Conservation (phyloP, 1,284 basidiomycete species). For the Ganoderma lingzhi region DNA sequence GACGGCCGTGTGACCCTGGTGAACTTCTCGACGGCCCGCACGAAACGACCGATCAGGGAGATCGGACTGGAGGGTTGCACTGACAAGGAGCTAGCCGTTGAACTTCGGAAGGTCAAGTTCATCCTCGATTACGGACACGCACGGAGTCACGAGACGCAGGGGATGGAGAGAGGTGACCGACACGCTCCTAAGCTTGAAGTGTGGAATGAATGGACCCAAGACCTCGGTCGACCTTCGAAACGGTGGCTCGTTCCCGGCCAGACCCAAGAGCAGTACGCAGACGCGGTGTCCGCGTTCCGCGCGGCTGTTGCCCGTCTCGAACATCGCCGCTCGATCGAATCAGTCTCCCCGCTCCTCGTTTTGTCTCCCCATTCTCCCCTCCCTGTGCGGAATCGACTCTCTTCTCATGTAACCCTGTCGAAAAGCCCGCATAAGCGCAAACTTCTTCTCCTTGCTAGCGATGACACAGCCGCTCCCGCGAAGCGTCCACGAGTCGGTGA, state of each 20-base stretch:
- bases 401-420: not conserved
- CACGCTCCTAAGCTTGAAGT: slow-evolving; percentile 39
- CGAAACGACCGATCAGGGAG: slow-evolving; percentile 45
- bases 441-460: not conserved
- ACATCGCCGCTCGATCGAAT: not conserved
- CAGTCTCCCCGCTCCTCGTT: not conserved
- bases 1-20: slow-evolving; percentile 63
- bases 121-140: slow-evolving; percentile 49
- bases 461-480: not conserved
- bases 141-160: not conserved
- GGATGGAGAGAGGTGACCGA: not conserved
- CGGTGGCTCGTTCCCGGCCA: slow-evolving; percentile 51
- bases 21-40: slow-evolving; percentile 60
- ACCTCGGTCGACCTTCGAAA: slow-evolving; percentile 40
- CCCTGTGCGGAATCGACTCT: slow-evolving; percentile 3
- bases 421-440: slow-evolving; percentile 19
- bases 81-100: slow-evolving; percentile 52
- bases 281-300: slow-evolving; percentile 19
- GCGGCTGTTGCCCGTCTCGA: not conserved
- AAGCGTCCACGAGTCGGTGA: slow-evolving; percentile 20
- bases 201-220: slow-evolving; percentile 46
- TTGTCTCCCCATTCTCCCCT: slow-evolving; percentile 7
- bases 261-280: slow-evolving; percentile 36
- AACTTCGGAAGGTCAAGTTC: slow-evolving; percentile 64
- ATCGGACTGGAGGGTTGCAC: slow-evolving; percentile 49